Conservation (phyloP, 768 basidiomycete species). For the Mycena filopes region DNA sequence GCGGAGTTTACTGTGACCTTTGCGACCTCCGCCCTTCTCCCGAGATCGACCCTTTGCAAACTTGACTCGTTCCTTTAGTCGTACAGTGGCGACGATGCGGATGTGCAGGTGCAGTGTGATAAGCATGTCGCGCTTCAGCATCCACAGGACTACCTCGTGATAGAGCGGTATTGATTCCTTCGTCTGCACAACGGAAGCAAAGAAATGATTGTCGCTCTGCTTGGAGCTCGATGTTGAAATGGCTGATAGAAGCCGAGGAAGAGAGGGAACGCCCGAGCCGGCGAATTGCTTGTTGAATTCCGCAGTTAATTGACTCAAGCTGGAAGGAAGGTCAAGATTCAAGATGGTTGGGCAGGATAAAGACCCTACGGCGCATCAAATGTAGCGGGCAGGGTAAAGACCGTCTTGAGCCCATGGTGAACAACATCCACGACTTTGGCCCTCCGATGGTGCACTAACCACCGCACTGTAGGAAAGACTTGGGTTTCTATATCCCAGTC, state of each 20-base stretch:
- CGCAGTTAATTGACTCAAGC: slow-evolving; percentile 62
- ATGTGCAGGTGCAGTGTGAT: slow-evolving; percentile 88
- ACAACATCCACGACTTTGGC: slow-evolving; percentile 92
- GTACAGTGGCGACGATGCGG: slow-evolving; percentile 81
- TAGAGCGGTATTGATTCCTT: slow-evolving; percentile 77
- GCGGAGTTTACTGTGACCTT: slow-evolving; percentile 35
- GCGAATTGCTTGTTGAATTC: slow-evolving; percentile 75
- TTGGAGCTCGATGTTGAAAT: slow-evolving; percentile 78
- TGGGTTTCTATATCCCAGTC: slow-evolving; percentile 88
- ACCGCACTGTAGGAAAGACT: slow-evolving; percentile 90
- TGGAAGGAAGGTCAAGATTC: slow-evolving; percentile 36
- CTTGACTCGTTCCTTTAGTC: slow-evolving; percentile 79
- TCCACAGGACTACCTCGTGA: slow-evolving; percentile 89
- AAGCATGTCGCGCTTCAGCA: slow-evolving; percentile 88
- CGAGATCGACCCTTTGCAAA: slow-evolving; percentile 51
- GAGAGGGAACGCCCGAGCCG: slow-evolving; percentile 68
- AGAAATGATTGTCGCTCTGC: slow-evolving; percentile 78
- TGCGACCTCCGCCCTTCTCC: slow-evolving; percentile 37
- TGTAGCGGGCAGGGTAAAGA: slow-evolving; percentile 79
- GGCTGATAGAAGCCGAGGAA: slow-evolving; percentile 77
- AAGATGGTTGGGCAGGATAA: slow-evolving; percentile 17
- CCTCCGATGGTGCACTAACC: slow-evolving; percentile 90
- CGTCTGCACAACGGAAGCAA: slow-evolving; percentile 77
- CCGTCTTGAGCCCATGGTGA: slow-evolving; percentile 80
- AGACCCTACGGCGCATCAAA: slow-evolving; percentile 68